These are phyloP conservation scores for Phascolomyces articulosus DNA, from an alignment of 371 early-diverging fungal genomes.

Conservation along the genomic window DNA sequence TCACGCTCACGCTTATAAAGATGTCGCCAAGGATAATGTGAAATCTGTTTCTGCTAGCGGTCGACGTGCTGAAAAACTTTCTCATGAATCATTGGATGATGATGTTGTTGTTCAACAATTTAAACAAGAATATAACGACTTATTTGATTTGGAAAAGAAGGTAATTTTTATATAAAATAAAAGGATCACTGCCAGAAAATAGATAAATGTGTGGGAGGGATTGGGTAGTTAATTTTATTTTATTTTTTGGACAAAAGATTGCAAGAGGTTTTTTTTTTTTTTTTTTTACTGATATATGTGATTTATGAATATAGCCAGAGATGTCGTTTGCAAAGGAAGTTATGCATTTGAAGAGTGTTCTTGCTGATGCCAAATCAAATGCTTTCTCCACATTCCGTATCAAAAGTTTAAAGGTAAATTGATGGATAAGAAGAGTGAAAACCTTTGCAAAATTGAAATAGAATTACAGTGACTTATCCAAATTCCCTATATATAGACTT, in stretches of 20 bases:
- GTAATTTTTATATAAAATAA: background rate
- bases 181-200: background rate
- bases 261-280: too few relatives aligned
- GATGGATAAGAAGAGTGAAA: constrained; percentile 10
- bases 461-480: background rate
- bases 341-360: constrained; percentile 10
- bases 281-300: background rate
- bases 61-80: background rate
- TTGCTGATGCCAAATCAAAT: constrained; percentile 4
- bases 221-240: too few relatives aligned
- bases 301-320: constrained; percentile 9
- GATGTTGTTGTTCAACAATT: background rate
- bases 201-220: too few relatives aligned
- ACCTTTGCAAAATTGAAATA: background rate
- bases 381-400: background rate
- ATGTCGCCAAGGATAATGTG: constrained; percentile 27
- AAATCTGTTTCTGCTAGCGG: constrained; percentile 7
- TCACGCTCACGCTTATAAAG: constrained; percentile 27
- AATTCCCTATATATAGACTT: background rate
- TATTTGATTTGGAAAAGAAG: constrained; percentile 3
- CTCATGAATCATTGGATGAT: background rate
- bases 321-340: constrained; percentile 19
- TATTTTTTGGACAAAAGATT: too few relatives aligned
- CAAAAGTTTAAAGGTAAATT: constrained; percentile 4
- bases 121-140: constrained; percentile 1